A percentile compares a stretch with the other conserved stretches of the same genome.
Conservation (phyloP, 257 asterid genomes). For the Hygrophila difformis region DNA sequence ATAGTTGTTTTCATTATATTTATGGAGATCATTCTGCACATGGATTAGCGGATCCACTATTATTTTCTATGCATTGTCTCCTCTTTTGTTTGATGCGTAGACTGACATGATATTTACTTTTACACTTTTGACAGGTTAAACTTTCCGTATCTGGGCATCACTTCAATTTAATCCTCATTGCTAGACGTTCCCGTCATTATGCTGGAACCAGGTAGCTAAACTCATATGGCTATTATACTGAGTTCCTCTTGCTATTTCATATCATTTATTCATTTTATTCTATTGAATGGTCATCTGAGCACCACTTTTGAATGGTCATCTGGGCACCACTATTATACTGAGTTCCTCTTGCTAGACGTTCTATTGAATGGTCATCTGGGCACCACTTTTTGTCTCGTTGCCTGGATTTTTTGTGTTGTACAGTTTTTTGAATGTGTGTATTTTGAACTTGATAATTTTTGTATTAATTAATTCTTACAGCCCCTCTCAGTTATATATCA, state of each 20-base stretch:
- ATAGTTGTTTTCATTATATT: background rate
- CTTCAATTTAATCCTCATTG: slow-evolving; percentile 57
- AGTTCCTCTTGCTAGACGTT: too few species aligned
- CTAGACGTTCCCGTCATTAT: slow-evolving; percentile 91
- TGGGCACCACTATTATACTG: too few species aligned
- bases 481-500: too few species aligned
- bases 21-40: slow-evolving; percentile 5
- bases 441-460: too few species aligned
- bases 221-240: background rate
- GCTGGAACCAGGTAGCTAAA: slow-evolving; percentile 85
- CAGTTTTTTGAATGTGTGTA: too few species aligned
- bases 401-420: too few species aligned
- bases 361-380: too few species aligned
- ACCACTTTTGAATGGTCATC: too few species aligned
- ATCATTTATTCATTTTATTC: background rate
- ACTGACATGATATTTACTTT: slow-evolving; percentile 3
- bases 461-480: too few species aligned
- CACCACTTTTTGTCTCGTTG: too few species aligned
- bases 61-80: background rate
- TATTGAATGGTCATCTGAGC: background rate
- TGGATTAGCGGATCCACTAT: too few species aligned
- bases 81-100: background rate
- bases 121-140: slow-evolving; percentile 40
- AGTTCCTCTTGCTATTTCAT: too few species aligned
- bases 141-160: slow-evolving; percentile 47